Evolutionary conservation across 1,139 yeast species (phyloP).

Genomic region (Nakaseomyces delphensis): DNA sequence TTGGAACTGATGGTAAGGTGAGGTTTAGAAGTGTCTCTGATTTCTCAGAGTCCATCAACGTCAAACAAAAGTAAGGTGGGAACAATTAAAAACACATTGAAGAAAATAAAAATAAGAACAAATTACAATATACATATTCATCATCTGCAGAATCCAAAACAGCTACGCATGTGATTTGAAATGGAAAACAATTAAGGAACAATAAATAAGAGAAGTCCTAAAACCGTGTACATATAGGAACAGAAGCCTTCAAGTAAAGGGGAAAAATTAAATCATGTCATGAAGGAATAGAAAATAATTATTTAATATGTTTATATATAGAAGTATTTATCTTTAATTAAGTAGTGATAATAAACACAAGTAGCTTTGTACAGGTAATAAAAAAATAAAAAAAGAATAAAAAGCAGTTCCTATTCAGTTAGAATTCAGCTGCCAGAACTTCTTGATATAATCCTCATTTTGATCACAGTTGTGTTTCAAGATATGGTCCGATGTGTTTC

Average conservation of each 20-base stretch:
- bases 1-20: constrained; percentile 1
- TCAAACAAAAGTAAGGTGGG: no score
- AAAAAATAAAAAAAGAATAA: background rate
- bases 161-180: no score
- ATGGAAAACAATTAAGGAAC: no score
- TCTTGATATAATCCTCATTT: constrained; percentile 22
- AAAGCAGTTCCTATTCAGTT: background rate
- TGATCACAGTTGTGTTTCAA: constrained; percentile 34
- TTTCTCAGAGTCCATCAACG: constrained; percentile 1
- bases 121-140: constrained; percentile 3
- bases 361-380: background rate
- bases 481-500: constrained; percentile 31
- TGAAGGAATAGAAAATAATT: no score
- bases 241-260: no score
- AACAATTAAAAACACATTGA: no score
- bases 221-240: background rate
- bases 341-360: no score
- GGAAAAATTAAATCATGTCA: no score
- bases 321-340: no score
- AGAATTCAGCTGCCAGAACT: constrained; percentile 15
- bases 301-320: background rate
- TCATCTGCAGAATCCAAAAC: background rate
- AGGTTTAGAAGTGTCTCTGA: constrained; percentile 4
- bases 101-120: no score
- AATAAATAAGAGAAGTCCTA: no score